A percentile compares a stretch with the other conserved stretches of the same genome.
These are phyloP conservation scores for Melampsora occidentalis DNA, from an alignment of 1,284 basidiomycete genomes.

Conservation along the genomic window DNA sequence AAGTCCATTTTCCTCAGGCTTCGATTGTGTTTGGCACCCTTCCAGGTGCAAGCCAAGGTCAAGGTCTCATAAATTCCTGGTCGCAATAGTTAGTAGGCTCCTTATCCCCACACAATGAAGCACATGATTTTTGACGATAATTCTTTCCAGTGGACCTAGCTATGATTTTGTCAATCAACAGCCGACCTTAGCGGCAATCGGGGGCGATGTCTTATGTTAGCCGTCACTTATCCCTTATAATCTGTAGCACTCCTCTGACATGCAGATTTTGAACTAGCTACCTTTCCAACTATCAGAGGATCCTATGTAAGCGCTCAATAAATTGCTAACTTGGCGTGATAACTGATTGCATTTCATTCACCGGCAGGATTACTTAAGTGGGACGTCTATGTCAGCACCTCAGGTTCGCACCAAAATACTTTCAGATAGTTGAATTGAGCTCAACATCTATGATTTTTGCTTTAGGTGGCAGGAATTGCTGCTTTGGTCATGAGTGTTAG, in stretches of 20 bases:
- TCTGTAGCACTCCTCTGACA: no score
- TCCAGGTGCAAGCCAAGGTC: no score
- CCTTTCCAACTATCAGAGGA: slow-evolving; percentile 25
- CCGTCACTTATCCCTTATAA: no score
- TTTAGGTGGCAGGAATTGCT: slow-evolving; percentile 37
- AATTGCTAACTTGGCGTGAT: not conserved
- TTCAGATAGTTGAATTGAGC: not conserved
- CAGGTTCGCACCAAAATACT: slow-evolving; percentile 1
- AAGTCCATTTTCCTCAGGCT: slow-evolving; percentile 15
- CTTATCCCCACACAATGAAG: no score
- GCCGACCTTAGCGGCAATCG: no score
- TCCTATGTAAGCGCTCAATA: slow-evolving; percentile 21
- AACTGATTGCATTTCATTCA: not conserved
- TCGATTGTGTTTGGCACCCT: no score
- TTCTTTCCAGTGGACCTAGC: no score
- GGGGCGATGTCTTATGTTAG: no score
- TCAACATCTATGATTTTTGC: not conserved
- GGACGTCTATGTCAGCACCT: slow-evolving; percentile 40
- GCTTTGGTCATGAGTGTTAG: slow-evolving; percentile 22
- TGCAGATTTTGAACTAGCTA: slow-evolving; percentile 5
- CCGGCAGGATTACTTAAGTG: slow-evolving; percentile 25
- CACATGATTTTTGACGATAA: no score
- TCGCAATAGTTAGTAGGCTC: no score
- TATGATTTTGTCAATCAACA: no score
- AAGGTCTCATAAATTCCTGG: no score